Base-by-base conservation (phyloP, 306 rosid genomes). In the Arachis hypogaea region DNA sequence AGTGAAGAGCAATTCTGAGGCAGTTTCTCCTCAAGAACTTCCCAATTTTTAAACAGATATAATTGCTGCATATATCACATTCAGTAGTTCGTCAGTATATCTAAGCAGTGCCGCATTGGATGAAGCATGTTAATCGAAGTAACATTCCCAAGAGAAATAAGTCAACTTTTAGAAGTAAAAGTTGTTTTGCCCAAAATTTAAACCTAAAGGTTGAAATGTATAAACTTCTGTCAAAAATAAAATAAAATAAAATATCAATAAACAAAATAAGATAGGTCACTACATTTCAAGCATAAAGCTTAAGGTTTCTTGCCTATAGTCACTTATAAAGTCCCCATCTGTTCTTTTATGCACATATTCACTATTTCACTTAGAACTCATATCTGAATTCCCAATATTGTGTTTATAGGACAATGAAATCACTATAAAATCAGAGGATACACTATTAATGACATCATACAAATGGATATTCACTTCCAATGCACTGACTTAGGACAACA, bases 31-130 rank as follows among this genome's bases (percentile, higher is more conserved):
- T 85, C 91, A 3, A 59, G 86, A 63, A 86, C 65, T 45, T 82
- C 84, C 97, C 93, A 93, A 87, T 93, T 91, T 74, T 79, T 84
- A 3, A 77, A 70, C 55, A 79, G 69, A 41, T 55, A 69, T 42
- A 55, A 77, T 77, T 73, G 62, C 88, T 81, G 71, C 1, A 41
- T 5, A 56, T 59, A 67, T 70, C 73, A 70, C 71, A 78, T 55
- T 69, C 63, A 51, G 33, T 63, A 54, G 63, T 60, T 46, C 38
- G 68, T 73, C 69, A 81, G 65, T 54, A 36, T 14, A 59, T 74
- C 63, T 77, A 43, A 70, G 30, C 38, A 52, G 59, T 33, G 45
- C 47, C 29, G 65, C 33, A 44, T 55, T 58, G 40, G 61, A 38
- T 40, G 59, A 69, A 52, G 55, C 68, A 62, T 44, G 76, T 79